A percentile compares a stretch with the other conserved stretches of the same genome.
Evolutionary conservation across 2,329 filamentous ascomycete species (phyloP).

Genomic region (Ascochyta rabiei): DNA sequence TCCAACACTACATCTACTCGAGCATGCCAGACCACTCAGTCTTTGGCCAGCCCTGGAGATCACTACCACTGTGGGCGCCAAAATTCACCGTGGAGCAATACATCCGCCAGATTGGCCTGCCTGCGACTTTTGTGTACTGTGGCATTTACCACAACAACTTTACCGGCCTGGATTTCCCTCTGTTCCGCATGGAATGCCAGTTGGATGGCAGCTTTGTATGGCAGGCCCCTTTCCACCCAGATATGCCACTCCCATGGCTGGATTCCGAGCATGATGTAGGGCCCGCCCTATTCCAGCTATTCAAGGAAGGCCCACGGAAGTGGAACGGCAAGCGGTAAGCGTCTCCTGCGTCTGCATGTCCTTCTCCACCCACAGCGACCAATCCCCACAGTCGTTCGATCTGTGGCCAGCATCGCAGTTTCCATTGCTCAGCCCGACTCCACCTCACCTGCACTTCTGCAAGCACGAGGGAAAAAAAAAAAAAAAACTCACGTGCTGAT

Average conservation of each 20-base stretch:
- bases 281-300: conserved; percentile 87
- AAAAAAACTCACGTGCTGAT: conserved; percentile 27
- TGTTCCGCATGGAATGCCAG: conserved; percentile 94
- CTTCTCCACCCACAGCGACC: conserved; percentile 24
- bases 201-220: conserved; percentile 85
- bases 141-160: conserved; percentile 99
- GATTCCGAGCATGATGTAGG: conserved; percentile 97
- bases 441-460: conserved; percentile 15
- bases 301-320: conserved; percentile 87
- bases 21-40: conserved; percentile 95
- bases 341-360: conserved; percentile 26
- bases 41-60: conserved; percentile 77
- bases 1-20: conserved; percentile 94
- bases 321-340: conserved; percentile 77
- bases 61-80: conserved; percentile 85
- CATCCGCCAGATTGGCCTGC: conserved; percentile 78
- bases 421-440: conserved; percentile 17
- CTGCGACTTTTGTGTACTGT: conserved; percentile 91
- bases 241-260: conserved; percentile 89
- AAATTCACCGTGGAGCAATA: conserved; percentile 96
- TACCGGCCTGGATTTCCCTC: conserved; percentile 86
- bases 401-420: conserved; percentile 23
- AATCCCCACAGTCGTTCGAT: conserved; percentile 34
- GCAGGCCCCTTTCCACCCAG: conserved; percentile 91
- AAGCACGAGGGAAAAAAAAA: no score